Evolutionary conservation across 139 green algal genomes (phyloP).

Genomic region (Chlorella sp.): DNA sequence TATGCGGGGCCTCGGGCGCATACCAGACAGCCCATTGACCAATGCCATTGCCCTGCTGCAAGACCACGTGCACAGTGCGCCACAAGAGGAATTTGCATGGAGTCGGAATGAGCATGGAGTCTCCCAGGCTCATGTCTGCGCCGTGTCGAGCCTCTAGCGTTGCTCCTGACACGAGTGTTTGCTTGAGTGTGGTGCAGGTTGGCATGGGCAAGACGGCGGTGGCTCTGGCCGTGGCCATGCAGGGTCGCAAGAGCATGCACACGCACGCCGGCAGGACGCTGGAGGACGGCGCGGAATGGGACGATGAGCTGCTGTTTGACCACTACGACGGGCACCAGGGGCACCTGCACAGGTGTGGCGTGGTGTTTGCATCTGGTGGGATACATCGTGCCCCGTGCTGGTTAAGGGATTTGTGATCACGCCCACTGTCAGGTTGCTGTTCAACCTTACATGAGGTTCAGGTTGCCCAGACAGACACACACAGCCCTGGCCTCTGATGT

Average conservation of each 20-base stretch:
- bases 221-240: background rate
- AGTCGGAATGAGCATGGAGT: too few species aligned
- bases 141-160: too few species aligned
- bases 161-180: too few species aligned
- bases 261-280: background rate
- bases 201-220: constrained; percentile 12
- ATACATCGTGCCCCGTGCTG: background rate
- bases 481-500: too few species aligned
- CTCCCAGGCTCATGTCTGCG: too few species aligned
- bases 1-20: too few species aligned
- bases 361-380: background rate
- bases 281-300: background rate
- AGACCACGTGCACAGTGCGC: too few species aligned
- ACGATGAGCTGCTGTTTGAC: background rate
- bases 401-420: background rate
- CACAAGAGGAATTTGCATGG: too few species aligned
- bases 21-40: too few species aligned
- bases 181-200: background rate
- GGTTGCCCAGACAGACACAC: too few species aligned
- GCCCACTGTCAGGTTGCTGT: background rate
- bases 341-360: background rate
- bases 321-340: background rate
- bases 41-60: too few species aligned
- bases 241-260: background rate
- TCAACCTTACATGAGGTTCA: too few species aligned